These are phyloP conservation scores for Phytophthora pini DNA, from an alignment of 352 stramenopile species.

Conservation along the genomic window DNA sequence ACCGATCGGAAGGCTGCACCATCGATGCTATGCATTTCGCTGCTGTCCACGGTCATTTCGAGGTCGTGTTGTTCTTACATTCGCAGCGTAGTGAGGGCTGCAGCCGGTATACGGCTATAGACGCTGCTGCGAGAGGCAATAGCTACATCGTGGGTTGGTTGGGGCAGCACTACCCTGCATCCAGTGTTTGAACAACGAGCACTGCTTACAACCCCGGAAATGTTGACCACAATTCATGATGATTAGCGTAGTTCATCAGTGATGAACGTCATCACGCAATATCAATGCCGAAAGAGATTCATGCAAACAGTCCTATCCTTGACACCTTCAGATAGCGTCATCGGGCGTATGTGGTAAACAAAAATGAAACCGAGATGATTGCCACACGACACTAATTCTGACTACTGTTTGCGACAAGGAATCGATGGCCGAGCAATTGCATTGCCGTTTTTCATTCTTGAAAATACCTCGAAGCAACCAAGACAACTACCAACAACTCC, in stretches of 20 bases:
- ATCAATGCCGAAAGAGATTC: too few species aligned
- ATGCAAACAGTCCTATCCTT: background rate
- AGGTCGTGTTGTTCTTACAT: slow-evolving; percentile 44
- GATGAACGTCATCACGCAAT: too few species aligned
- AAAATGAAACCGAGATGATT: slow-evolving; percentile 16
- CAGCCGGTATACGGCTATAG: slow-evolving; percentile 17
- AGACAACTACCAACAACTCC: slow-evolving; percentile 4
- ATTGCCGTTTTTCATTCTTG: slow-evolving; percentile 21
- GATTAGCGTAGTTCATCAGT: too few species aligned
- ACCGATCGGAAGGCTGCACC: slow-evolving; percentile 28
- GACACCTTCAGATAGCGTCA: slow-evolving; percentile 11
- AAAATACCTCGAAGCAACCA: slow-evolving; percentile 23
- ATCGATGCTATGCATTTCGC: slow-evolving; percentile 43
- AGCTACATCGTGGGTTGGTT: slow-evolving; percentile 24
- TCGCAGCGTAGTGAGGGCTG: slow-evolving; percentile 38
- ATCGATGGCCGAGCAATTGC: background rate
- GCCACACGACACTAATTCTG: slow-evolving; percentile 15
- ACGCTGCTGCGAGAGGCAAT: slow-evolving; percentile 21
- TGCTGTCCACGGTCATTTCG: slow-evolving; percentile 36
- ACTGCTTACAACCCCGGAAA: background rate
- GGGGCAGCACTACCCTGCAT: slow-evolving; percentile 18
- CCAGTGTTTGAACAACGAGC: too few species aligned
- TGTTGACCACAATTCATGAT: background rate
- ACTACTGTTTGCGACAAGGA: background rate
- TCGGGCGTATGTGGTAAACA: slow-evolving; percentile 13